Percentiles rank a stretch among this genome's conserved stretches.
Evolutionary conservation across 371 early-diverging fungal species (phyloP).

Genomic region (Apophysomyces variabilis): DNA sequence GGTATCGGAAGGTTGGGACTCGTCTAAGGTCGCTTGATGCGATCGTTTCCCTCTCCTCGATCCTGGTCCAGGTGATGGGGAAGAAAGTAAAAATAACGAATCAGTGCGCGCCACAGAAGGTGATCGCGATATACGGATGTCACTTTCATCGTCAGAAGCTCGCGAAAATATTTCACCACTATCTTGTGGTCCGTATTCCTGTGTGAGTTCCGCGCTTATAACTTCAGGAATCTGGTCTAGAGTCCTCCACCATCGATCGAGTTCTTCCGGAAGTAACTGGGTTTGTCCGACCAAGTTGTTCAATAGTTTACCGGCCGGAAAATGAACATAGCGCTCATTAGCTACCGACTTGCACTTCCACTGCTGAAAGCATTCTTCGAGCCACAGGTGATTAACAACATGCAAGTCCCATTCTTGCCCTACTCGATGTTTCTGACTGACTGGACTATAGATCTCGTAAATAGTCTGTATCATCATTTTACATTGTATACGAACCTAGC

Average conservation of each 20-base stretch:
- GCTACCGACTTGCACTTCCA: slow-evolving; percentile 60
- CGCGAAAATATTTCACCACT: too few relatives aligned
- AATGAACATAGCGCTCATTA: slow-evolving; percentile 59
- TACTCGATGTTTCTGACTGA: slow-evolving; percentile 59
- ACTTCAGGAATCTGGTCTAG: neutral
- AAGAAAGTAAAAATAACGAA: neutral
- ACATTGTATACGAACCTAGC: slow-evolving; percentile 48
- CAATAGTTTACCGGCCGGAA: slow-evolving; percentile 39
- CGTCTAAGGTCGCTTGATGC: slow-evolving; percentile 37
- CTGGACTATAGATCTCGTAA: neutral
- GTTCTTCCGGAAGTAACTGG: slow-evolving; percentile 16
- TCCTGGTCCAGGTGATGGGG: neutral
- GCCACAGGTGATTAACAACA: slow-evolving; percentile 87
- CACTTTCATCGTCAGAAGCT: neutral
- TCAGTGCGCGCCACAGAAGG: neutral
- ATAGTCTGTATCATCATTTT: neutral
- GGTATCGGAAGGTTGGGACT: slow-evolving; percentile 52
- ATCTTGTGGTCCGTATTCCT: neutral
- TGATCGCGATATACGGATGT: neutral
- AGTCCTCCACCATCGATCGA: slow-evolving; percentile 32
- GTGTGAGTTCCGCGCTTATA: neutral
- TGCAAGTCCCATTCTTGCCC: slow-evolving; percentile 67
- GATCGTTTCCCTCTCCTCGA: neutral
- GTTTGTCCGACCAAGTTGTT: slow-evolving; percentile 35
- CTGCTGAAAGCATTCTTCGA: slow-evolving; percentile 76